Evolutionary conservation across 805 yeast species (phyloP), one percentile per base, ranked within the genome.

Genomic region (Kodamaea sagamina): DNA sequence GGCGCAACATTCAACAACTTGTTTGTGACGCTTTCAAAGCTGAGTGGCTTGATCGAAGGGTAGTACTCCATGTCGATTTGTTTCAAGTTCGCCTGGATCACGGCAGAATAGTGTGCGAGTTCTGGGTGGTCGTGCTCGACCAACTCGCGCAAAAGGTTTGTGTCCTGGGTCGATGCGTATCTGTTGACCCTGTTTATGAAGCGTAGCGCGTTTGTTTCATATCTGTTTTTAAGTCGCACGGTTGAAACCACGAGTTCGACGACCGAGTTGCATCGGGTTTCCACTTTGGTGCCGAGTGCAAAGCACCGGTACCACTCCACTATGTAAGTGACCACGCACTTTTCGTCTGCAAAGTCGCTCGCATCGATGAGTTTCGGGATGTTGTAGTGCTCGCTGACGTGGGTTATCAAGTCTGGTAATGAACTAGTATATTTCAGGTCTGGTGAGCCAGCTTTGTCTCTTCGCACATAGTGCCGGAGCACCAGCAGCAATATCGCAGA

Each of bases 331-430:
- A 82, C 69, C 11, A 82, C 66, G 31, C 82, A 72, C 49, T 78
- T 74, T 48, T 82, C 88, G 48, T 82, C 87, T 0, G 84, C 84
- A 16, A 68, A 63, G 58, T 80, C 86, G 26, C 78, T 81, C 1
- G 69, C 72, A 41, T 79, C 83, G 4, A 80, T 68, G 39, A 82
- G 59, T 37, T 64, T 68, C 1, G 80, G 77, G 21, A 82, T 76
- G 1, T 75, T 78, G 17, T 77, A 58, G 7, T 67, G 51, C 11
- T 67, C 61, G 10, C 72, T 64, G 0, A 82, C 81, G 21, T 67
- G 56, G 2, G 54, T 51, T 21, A 81, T 55, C 1, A 79, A 74
- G 15, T 44, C 26, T 26, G 15, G 36, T 34, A 55, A 43, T 26
- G 47, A 52, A 15, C 37, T n/a, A n/a, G n/a, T n/a, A n/a, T n/a